phyloP scores from a whole-genome alignment of 228 moss, liverwort and hornwort genomes.

The Sphagnum magellanicum region DNA sequence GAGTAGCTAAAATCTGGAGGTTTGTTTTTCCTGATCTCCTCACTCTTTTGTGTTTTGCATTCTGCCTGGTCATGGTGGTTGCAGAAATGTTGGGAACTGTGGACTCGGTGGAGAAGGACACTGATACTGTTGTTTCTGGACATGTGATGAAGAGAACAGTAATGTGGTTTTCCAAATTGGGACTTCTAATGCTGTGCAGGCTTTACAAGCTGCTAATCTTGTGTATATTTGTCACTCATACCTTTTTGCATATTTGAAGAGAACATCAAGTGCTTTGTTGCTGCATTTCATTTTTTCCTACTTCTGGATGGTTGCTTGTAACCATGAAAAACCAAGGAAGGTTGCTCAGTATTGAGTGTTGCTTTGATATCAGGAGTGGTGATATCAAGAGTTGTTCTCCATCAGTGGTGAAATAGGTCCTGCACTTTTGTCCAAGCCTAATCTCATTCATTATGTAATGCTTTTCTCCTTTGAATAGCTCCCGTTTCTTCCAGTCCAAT shows the following conservation, averaged over 20 bases:
- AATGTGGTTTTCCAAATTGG: constrained; percentile 90
- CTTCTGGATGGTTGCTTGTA: no score
- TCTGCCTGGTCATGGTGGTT: neutral
- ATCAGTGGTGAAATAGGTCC: constrained; percentile 86
- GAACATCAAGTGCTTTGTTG: no score
- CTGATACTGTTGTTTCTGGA: constrained; percentile 61
- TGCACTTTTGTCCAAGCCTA: constrained; percentile 76
- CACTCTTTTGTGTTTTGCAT: no score
- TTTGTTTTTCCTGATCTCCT: no score
- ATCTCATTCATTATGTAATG: constrained; percentile 59
- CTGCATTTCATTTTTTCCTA: no score
- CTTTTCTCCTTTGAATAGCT: no score
- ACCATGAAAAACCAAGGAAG: no score
- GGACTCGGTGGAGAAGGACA: constrained; percentile 70
- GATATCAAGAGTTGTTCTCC: constrained; percentile 28
- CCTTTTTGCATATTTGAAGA: no score
- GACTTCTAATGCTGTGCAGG: constrained; percentile 71
- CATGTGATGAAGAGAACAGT: constrained; percentile 62
- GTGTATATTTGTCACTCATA: constrained; percentile 24
- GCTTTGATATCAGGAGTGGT: no score
- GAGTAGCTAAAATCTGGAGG: no score
- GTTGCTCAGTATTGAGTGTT: no score
- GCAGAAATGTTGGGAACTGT: constrained; percentile 60
- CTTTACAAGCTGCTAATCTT: constrained; percentile 53
- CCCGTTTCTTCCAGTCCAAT: no score